Percentiles rank a stretch among this genome's conserved stretches.
Conservation (phyloP, 768 basidiomycete genomes). For the Suillus clintonianus region DNA sequence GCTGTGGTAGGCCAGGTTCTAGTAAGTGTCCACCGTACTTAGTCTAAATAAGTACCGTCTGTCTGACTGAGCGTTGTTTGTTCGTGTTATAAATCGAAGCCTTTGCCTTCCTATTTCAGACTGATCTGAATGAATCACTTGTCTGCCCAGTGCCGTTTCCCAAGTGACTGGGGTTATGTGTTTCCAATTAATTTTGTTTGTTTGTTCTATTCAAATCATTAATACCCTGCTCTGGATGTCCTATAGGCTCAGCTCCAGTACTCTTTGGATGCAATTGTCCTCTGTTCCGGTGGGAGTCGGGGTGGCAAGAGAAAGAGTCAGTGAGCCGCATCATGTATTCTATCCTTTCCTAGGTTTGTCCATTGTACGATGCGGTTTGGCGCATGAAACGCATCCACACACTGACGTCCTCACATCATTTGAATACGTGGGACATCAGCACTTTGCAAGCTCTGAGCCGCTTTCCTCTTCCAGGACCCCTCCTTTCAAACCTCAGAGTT, state of each 20-base stretch:
- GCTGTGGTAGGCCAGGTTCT: not conserved
- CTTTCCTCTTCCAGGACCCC: not conserved
- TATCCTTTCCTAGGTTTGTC: not conserved
- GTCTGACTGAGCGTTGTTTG: conserved; percentile 19
- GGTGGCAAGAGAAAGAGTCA: not conserved
- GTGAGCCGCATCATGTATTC: not conserved
- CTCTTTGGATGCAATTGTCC: not conserved
- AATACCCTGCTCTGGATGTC: not conserved
- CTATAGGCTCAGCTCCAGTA: conserved; percentile 6
- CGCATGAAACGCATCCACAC: not conserved
- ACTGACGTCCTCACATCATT: not conserved
- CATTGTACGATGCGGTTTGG: conserved; percentile 1
- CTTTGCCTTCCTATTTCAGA: not conserved
- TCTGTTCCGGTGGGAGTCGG: not conserved
- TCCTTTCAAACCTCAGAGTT: conserved; percentile 25
- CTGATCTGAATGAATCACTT: no score
- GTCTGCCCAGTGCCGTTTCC: no score
- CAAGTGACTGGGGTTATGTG: no score
- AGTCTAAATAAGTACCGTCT: not conserved
- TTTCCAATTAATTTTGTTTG: no score
- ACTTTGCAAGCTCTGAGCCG: not conserved
- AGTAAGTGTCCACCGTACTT: not conserved
- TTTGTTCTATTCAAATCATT: no score
- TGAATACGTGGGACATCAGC: not conserved
- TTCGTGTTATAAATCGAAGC: conserved; percentile 22